A percentile compares a stretch with the other conserved stretches of the same genome.
phyloP scores from a whole-genome alignment of 176 grass and related monocot species.

The Carex kokanica region DNA sequence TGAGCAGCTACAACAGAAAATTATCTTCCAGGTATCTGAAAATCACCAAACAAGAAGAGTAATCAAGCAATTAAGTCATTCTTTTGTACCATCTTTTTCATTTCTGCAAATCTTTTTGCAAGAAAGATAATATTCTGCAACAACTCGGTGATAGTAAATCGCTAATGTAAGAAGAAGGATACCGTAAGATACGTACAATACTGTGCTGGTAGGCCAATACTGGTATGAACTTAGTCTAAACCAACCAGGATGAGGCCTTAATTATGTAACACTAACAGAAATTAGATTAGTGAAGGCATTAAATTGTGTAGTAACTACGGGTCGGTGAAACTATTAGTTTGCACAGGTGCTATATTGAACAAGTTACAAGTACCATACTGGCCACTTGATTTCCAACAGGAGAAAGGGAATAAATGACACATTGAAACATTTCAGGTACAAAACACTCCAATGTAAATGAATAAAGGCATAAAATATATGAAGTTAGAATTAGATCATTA shows the following conservation, averaged over 20 bases:
- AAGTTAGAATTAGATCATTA: background rate
- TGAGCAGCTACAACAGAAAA: background rate
- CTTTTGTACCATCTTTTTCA: background rate
- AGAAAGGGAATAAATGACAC: background rate
- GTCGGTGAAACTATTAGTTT: background rate
- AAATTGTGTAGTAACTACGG: background rate
- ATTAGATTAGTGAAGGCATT: conserved; percentile 1
- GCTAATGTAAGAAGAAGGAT: background rate
- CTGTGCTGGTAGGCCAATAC: too few species aligned
- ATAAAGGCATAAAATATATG: conserved; percentile 14
- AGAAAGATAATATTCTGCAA: background rate
- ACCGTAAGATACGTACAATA: background rate
- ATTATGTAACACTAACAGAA: background rate
- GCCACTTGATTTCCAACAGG: background rate
- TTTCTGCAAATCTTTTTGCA: background rate
- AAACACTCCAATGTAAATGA: background rate
- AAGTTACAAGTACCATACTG: background rate
- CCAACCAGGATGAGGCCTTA: background rate
- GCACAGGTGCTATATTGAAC: background rate
- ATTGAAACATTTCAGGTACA: background rate
- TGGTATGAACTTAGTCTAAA: conserved; percentile 4
- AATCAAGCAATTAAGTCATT: background rate
- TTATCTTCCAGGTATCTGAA: conserved; percentile 11
- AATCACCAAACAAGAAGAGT: background rate
- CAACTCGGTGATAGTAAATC: background rate